Conservation (phyloP, 192 early-diverging fungal genomes). For the Coemansia sp. region DNA sequence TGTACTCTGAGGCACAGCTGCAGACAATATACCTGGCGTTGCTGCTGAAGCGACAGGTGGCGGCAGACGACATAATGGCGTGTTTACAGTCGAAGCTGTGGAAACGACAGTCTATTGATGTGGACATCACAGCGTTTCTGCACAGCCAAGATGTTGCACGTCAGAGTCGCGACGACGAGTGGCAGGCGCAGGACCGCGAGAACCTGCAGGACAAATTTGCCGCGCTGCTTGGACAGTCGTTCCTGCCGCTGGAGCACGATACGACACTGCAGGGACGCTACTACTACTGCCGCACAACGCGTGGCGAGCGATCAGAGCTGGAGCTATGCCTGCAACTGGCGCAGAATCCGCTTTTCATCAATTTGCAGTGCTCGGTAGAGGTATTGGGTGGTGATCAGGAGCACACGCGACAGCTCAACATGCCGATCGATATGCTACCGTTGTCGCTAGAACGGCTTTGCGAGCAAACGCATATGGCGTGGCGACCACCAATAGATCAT, state of each 20-base stretch:
- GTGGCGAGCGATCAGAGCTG: constrained; percentile 31
- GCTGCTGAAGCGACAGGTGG: constrained; percentile 36
- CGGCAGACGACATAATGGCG: constrained; percentile 35
- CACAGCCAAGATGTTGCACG: constrained; percentile 54
- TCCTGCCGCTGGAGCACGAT: constrained; percentile 29
- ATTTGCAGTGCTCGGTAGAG: constrained; percentile 49
- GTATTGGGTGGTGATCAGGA: constrained; percentile 26
- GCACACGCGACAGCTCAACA: constrained; percentile 37
- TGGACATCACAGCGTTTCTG: constrained; percentile 53
- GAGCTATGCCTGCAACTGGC: constrained; percentile 48
- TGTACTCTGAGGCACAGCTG: constrained; percentile 49
- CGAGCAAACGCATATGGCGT: constrained; percentile 43
- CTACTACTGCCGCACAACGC: constrained; percentile 43
- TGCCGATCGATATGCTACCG: constrained; percentile 46
- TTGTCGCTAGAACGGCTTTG: constrained; percentile 43
- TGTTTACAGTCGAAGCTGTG: constrained; percentile 42
- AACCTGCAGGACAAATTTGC: constrained; percentile 38
- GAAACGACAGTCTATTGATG: constrained; percentile 43
- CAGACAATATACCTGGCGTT: constrained; percentile 54
- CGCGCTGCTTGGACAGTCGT: constrained; percentile 42
- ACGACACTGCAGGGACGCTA: constrained; percentile 40
- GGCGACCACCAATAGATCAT: constrained; percentile 48
- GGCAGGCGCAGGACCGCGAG: constrained; percentile 39
- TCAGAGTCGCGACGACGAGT: constrained; percentile 27
- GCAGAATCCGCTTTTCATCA: constrained; percentile 49